Evolutionary conservation across 169 alveolate species (phyloP), one percentile per base, ranked within the genome.

Genomic region (Eimeria zaria): DNA sequence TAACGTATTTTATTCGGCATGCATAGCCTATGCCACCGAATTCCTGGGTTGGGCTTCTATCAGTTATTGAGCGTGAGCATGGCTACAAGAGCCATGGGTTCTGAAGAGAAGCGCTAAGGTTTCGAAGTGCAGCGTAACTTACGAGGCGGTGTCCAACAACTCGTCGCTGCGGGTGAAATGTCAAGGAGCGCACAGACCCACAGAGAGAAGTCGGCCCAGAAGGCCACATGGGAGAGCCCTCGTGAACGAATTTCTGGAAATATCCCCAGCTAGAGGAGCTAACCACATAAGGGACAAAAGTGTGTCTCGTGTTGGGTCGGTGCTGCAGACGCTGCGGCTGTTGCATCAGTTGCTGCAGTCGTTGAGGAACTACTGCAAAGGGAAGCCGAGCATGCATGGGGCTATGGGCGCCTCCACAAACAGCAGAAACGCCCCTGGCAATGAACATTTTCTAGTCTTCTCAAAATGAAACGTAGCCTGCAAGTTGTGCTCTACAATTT

Each of bases 101-200:
- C 30, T 71, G 51, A 36, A 27, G 55, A 46, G 67, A 78, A 44
- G 46, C 20, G 44, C 24, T 44, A 39, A 30, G 64, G 64, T 51
- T 44, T 46, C 44, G 89, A 55, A 46, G n/a, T 98, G 87, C 20
- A 39, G 53, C 39, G 62, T 3, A n/a, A 14, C 58, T 0, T 83
- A 83, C 91, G 74, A 83, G 91, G 91, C 91, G 91, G 73, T 83
- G 91, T n/a, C 91, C 91, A 83, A 83, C 91, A 58, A 83, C 91
- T 24, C 44, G 51, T 53, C 91, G n/a, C 36, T 83, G 91, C 7
- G 91, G 91, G 69, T 83, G 91, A 22, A 83, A 83, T n/a, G 91
- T 55, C 53, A 83, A n/a, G 55, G 36, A 33, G 44, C 91, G 91
- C 7, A 8, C 27, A 51, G 74, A 33, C 30, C 91, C 73, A 55